These are phyloP conservation scores for Arthrobotrys sphaeroides DNA, from an alignment of 2,329 filamentous ascomycete genomes.

Conservation along the genomic window DNA sequence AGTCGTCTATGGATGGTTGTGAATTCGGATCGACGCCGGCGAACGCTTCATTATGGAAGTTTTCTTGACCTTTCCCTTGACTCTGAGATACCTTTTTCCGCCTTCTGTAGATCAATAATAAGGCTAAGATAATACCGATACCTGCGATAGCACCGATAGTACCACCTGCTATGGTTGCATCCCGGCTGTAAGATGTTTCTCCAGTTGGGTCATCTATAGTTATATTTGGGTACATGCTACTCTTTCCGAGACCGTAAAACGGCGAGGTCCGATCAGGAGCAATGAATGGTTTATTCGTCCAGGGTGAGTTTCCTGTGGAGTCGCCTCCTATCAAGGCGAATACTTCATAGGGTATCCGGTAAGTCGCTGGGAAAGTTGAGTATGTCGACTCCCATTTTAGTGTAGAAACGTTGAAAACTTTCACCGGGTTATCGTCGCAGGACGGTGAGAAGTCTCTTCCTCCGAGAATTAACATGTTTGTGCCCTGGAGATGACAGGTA, in stretches of 20 bases:
- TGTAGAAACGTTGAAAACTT: conserved; percentile 46
- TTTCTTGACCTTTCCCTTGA: background rate
- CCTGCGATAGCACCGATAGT: conserved; percentile 22
- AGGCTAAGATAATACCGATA: conserved; percentile 17
- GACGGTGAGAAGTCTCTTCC: conserved; percentile 25
- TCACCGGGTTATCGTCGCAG: conserved; percentile 21
- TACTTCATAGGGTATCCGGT: conserved; percentile 35
- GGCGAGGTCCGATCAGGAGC: conserved; percentile 35
- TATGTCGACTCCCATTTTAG: conserved; percentile 37
- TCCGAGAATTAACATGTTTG: conserved; percentile 42
- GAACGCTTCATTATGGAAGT: conserved; percentile 48
- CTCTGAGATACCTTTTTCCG: background rate
- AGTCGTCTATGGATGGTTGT: background rate
- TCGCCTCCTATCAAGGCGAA: conserved; percentile 26
- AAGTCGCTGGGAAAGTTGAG: background rate
- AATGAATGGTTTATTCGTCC: conserved; percentile 28
- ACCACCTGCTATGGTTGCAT: conserved; percentile 33
- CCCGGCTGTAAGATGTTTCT: background rate
- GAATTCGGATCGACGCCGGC: conserved; percentile 22
- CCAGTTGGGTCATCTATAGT: background rate
- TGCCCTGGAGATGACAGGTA: conserved; percentile 39
- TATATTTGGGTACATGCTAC: background rate
- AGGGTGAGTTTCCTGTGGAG: background rate
- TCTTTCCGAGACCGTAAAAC: conserved; percentile 7
- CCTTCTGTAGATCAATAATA: background rate